Evolutionary conservation across 257 asterid genomes (phyloP).

Genomic region (Nicotiana knightiana): DNA sequence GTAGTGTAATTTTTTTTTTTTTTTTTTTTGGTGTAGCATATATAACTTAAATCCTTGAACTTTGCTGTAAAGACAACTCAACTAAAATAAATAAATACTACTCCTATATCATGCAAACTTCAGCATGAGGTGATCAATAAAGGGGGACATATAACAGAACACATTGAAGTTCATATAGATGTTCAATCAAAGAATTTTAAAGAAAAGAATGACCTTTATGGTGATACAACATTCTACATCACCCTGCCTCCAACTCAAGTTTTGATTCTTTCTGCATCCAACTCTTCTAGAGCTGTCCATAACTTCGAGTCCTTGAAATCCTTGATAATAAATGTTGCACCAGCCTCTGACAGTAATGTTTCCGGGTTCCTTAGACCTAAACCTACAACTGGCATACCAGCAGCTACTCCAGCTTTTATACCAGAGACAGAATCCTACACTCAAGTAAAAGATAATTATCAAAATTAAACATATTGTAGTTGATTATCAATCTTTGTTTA

Average conservation of each 20-base stretch:
- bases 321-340: conserved; percentile 52
- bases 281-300: conserved; percentile 54
- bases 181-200: neutral
- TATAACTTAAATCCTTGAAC: no score
- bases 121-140: neutral
- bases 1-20: no score
- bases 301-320: conserved; percentile 56
- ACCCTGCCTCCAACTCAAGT: conserved; percentile 18
- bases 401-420: conserved; percentile 71
- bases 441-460: neutral
- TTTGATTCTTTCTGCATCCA: conserved; percentile 19
- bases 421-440: conserved; percentile 75
- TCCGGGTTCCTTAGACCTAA: conserved; percentile 63
- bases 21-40: no score
- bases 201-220: neutral
- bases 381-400: conserved; percentile 80
- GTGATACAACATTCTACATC: neutral
- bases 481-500: neutral
- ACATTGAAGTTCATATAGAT: neutral
- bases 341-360: conserved; percentile 41
- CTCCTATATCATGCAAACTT: neutral
- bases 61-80: no score
- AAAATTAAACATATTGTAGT: neutral
- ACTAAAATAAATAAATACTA: no score
- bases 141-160: neutral